Percentiles rank a stretch among this genome's conserved stretches.
Conservation (phyloP, 129 eudicot genomes). For the Scalesia atractyloides region DNA sequence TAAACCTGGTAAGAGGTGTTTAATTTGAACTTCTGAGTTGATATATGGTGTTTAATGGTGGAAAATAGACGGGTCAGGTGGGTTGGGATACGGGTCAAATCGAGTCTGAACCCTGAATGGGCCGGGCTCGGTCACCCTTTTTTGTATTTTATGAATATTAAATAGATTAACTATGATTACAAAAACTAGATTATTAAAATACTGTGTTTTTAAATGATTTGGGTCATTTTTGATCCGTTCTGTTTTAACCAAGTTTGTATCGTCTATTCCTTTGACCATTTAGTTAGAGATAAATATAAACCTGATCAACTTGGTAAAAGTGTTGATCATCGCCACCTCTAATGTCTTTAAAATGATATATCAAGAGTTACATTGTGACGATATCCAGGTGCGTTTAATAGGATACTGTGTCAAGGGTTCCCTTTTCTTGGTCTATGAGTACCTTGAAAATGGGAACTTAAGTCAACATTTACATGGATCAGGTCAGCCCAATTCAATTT, state of each 20-base stretch:
- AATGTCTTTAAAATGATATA: neutral
- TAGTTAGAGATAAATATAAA: no score
- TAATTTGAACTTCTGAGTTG: constrained; percentile 5
- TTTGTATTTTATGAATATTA: no score
- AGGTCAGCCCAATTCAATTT: constrained; percentile 49
- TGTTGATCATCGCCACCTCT: neutral
- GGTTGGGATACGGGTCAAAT: neutral
- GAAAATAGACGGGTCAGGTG: neutral
- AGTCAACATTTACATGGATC: constrained; percentile 83
- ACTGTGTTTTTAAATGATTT: no score
- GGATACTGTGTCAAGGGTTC: constrained; percentile 87
- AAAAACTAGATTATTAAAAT: no score
- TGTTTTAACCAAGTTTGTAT: neutral
- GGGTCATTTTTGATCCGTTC: no score
- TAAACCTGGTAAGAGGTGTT: constrained; percentile 65
- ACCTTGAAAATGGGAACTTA: constrained; percentile 82
- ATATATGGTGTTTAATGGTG: neutral
- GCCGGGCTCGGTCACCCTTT: neutral
- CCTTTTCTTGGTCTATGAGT: constrained; percentile 82
- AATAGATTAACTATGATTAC: no score
- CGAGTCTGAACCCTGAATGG: no score
- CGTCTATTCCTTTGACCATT: neutral
- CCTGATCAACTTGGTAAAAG: no score
- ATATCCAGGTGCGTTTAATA: constrained; percentile 79
- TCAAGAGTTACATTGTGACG: constrained; percentile 3